Evolutionary conservation across 1,284 basidiomycete genomes (phyloP), one percentile per base, ranked within the genome.

Genomic region (Psilocybe mexicana): DNA sequence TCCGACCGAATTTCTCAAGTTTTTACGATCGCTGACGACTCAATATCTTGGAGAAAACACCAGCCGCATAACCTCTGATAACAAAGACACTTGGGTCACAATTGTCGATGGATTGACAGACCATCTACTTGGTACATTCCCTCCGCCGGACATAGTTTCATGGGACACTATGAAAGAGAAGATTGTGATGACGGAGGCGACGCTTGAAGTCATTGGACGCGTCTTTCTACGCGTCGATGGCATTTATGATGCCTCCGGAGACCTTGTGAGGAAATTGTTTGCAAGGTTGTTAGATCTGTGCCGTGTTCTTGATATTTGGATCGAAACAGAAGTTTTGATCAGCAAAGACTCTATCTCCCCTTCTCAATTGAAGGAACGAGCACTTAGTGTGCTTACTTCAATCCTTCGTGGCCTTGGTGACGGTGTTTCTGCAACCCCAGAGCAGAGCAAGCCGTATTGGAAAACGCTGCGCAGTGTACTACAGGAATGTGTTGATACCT

Each of bases 111-210:
- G 76, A 2, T 72, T 87, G 26, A 78, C 80, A 3, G 79, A 85
- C 52, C 72, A 79, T 51, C 78, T 85, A 62, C 75, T 87, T 57
- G 72, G 67, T 36, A 72, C 73, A 43, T 84, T 87, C 67, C 83
- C 75, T 56, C 72, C 73, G 43, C 78, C 77, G 35, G 72, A 70
- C 45, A 67, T 73, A 56, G 67, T 73, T 25, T 65, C 74, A 25
- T 88, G 86, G 84, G 76, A 71, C 42, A 72, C 78, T 6, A 74
- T 84, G 61, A 77, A 82, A 62, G 86, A 88, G 66, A 84, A 82
- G 62, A 74, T 85, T 53, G 77, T 74, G 52, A 71, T 88, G 56
- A 79, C 80, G 1, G 79, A 84, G 35, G 69, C 78, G 14, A 78
- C 81, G 6, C 71, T 90, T 50, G 77, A 83, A 28, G 72, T 86